Evolutionary conservation across 331 rosid genomes (phyloP), one percentile per base, ranked within the genome.

Genomic region (Pyrus hybrid): DNA sequence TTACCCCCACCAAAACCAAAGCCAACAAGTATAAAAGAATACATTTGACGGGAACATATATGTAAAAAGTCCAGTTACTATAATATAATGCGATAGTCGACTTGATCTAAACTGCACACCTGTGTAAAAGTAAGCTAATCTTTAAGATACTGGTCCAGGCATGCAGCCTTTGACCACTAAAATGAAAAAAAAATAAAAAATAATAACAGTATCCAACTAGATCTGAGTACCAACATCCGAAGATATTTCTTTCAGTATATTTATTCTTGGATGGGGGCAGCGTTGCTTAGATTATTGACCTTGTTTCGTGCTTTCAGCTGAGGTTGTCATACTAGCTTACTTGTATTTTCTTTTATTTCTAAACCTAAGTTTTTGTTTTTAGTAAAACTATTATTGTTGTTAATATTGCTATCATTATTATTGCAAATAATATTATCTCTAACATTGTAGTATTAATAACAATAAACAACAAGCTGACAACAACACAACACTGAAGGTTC

Each of bases 1-100:
- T 68, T 45, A 33, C 64, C 53, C 70, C 68, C 64, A 77, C 53
- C 73, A 68, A 25, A 26, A 61, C 29, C 67, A 32, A 35, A 74
- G 22, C 51, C 64, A 76, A 43, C 68, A 78, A 12, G 65, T n/a
- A 32, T 28, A 61, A 28, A 61, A 21, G 41, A 45, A 49, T 58
- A 73, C 29, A 26, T 60, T 54, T 54, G 21, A 53, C 0, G 9
- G 47, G 12, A 12, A 1, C 29, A 11, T 12, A 51, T 28, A 54
- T 10, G 32, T 11, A 56, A 13, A 32, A 32, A 8, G 75, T 56
- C 75, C 32, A 54, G 51, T 54, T 71, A 13, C 75, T 13, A 7
- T 7, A n/a, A 53, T 30, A 7, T 6, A 30, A n/a, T 54, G 64
- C 14, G 13, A 71, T 54, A 2, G 75, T n/a, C 22, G 51, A 29